A percentile compares a stretch with the other conserved stretches of the same genome.
phyloP scores from a whole-genome alignment of 306 rosid species.

The Cicer judaicum region DNA sequence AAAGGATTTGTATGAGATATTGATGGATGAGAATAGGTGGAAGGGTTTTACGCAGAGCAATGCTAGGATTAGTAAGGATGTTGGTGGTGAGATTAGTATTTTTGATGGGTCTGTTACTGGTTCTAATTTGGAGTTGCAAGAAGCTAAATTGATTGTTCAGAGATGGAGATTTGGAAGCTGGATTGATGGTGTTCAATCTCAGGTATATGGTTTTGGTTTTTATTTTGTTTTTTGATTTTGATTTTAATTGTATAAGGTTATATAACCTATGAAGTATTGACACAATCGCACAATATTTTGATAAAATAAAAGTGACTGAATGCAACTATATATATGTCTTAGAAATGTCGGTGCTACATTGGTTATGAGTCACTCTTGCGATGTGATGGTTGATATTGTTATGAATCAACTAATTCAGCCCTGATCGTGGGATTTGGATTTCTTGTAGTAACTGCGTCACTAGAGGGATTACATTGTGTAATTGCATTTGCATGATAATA shows the following conservation, averaged over 20 bases:
- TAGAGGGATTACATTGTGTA: no score
- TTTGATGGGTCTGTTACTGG: slow-evolving; percentile 95
- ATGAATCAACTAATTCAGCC: neutral
- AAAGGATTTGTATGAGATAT: slow-evolving; percentile 72
- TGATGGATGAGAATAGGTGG: slow-evolving; percentile 99
- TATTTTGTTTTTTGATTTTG: neutral
- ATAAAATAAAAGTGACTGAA: no score
- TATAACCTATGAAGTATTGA: no score
- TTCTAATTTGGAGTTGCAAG: slow-evolving; percentile 78
- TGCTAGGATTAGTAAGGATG: slow-evolving; percentile 88
- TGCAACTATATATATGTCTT: no score
- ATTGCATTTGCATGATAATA: no score
- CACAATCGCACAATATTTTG: no score
- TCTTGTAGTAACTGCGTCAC: no score
- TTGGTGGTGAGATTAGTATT: slow-evolving; percentile 81
- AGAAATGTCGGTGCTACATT: no score
- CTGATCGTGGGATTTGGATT: no score
- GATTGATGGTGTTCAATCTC: slow-evolving; percentile 78
- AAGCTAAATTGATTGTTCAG: slow-evolving; percentile 79
- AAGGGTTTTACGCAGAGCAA: slow-evolving; percentile 91
- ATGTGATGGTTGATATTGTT: neutral
- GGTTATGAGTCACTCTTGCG: neutral
- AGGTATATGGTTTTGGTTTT: slow-evolving; percentile 46
- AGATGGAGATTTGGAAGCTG: slow-evolving; percentile 94
- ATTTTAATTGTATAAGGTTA: no score